phyloP scores from a whole-genome alignment of 768 basidiomycete species.

The Ramaria rubella region DNA sequence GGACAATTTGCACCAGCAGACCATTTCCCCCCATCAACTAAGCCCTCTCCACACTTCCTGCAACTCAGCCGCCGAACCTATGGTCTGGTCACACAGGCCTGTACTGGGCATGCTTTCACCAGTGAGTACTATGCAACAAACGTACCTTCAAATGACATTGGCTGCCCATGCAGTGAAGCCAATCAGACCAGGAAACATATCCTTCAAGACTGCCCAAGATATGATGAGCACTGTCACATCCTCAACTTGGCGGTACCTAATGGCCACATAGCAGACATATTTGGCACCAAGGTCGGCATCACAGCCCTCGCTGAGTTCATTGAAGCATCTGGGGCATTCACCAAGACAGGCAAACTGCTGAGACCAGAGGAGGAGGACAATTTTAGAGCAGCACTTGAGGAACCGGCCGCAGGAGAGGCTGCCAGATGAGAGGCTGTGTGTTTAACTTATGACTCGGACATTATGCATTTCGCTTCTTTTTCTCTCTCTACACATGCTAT shows the following conservation, averaged over 20 bases:
- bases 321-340: not conserved
- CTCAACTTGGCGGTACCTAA: not conserved
- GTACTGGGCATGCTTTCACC: too few relatives aligned
- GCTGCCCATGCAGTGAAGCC: too few relatives aligned
- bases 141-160: not conserved
- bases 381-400: too few relatives aligned
- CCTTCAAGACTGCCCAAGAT: not conserved
- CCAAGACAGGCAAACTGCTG: constrained; percentile 3
- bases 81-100: too few relatives aligned
- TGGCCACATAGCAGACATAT: not conserved
- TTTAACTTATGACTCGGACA: too few relatives aligned
- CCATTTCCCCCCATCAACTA: not conserved
- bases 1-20: not conserved
- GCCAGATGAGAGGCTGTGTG: too few relatives aligned
- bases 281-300: constrained; percentile 6
- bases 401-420: too few relatives aligned
- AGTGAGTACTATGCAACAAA: too few relatives aligned
- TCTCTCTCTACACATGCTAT: too few relatives aligned
- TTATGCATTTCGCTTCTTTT: too few relatives aligned
- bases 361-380: too few relatives aligned
- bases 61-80: not conserved
- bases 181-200: constrained; percentile 5
- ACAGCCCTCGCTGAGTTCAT: constrained; percentile 3
- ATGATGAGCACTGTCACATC: not conserved
- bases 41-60: not conserved